Evolutionary conservation across 2,329 filamentous ascomycete species (phyloP).

Genomic region (Cordyceps cicadae): DNA sequence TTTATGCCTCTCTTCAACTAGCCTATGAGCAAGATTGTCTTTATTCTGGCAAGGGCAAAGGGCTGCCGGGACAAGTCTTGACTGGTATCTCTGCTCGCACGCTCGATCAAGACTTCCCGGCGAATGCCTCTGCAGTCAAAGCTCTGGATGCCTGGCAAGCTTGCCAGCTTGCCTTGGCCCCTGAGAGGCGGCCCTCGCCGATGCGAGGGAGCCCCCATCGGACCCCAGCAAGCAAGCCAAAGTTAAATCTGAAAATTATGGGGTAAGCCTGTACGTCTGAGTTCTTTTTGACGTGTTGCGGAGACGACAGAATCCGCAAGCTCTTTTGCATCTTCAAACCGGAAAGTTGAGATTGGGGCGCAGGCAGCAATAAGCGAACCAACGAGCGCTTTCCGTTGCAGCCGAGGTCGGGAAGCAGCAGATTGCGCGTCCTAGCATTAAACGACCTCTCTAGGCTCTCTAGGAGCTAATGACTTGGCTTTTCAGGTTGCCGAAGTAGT

Average conservation of each 20-base stretch:
- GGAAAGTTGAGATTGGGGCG: neutral
- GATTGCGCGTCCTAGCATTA: neutral
- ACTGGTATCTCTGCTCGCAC: too few species aligned
- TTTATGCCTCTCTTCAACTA: too few species aligned
- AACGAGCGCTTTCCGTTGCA: neutral
- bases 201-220: neutral
- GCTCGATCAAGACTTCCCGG: neutral
- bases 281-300: constrained; percentile 4
- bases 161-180: neutral
- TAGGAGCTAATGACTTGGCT: neutral
- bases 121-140: neutral
- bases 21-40: neutral
- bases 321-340: neutral
- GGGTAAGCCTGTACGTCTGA: neutral
- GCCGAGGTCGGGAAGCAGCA: neutral
- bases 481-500: neutral
- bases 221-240: neutral
- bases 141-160: neutral
- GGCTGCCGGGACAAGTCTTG: neutral
- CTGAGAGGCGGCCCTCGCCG: neutral
- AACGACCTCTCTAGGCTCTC: neutral
- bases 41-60: neutral
- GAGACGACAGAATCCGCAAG: neutral
- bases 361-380: too few species aligned
- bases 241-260: neutral